These are phyloP conservation scores for Chlorella sp. DNA, from an alignment of 139 green algal species.

Conservation along the genomic window DNA sequence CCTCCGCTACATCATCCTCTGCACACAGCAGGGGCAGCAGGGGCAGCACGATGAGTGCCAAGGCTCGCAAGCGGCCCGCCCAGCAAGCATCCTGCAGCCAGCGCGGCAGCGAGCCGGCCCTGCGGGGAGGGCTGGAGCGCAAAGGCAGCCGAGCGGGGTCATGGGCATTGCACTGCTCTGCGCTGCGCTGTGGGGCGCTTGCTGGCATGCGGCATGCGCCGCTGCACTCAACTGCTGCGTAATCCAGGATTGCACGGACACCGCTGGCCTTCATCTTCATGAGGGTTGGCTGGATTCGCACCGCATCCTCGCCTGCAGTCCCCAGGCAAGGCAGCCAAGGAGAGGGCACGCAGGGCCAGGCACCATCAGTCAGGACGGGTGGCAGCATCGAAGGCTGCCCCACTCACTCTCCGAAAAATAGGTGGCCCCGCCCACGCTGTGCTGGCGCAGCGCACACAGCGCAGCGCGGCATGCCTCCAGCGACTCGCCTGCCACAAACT, in stretches of 20 bases:
- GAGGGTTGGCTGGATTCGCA: constrained; percentile 65
- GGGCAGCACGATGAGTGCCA: neutral
- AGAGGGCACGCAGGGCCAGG: too few species aligned
- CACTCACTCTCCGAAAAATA: neutral
- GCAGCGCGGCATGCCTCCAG: neutral
- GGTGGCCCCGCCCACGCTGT: neutral
- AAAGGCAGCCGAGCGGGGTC: too few species aligned
- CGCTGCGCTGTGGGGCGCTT: neutral
- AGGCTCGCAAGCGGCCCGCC: too few species aligned
- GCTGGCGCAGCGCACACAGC: neutral
- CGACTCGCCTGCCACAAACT: constrained; percentile 84
- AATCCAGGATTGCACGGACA: constrained; percentile 70
- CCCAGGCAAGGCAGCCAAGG: neutral
- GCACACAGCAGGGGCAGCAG: constrained; percentile 14
- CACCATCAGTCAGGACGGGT: neutral
- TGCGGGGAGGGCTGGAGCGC: too few species aligned
- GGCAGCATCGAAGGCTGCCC: neutral
- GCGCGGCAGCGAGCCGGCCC: too few species aligned
- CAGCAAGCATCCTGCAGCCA: too few species aligned
- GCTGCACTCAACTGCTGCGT: constrained; percentile 50
- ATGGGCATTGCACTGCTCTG: too few species aligned
- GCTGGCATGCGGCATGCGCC: neutral
- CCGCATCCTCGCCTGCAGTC: constrained; percentile 64
- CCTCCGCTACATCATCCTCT: constrained; percentile 59
- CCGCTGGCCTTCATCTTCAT: constrained; percentile 45